Conservation (phyloP, 1,284 basidiomycete genomes). For the Trichosporon coremiiforme region DNA sequence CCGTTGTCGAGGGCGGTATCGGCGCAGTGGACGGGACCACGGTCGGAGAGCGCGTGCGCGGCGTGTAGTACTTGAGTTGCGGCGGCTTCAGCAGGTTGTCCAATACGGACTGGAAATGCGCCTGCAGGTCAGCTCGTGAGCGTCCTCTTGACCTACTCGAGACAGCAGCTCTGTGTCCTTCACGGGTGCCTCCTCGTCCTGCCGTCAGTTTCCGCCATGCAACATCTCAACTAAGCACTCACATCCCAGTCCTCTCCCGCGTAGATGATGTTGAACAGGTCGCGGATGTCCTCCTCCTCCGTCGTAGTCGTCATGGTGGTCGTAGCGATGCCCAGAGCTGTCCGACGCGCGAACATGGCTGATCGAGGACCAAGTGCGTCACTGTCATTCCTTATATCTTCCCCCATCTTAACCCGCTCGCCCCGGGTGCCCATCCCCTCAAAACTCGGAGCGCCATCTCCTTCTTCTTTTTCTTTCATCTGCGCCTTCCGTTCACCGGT, state of each 20-base stretch:
- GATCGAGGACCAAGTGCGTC: constrained; percentile 15
- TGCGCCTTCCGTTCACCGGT: constrained; percentile 2
- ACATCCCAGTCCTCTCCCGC: constrained; percentile 15
- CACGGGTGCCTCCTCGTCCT: not conserved
- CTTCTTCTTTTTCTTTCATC: not conserved
- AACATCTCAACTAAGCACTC: not conserved
- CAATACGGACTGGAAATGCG: constrained; percentile 15
- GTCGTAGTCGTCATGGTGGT: constrained; percentile 1
- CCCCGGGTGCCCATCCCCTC: not conserved
- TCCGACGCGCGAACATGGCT: constrained; percentile 4
- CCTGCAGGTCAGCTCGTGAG: not conserved
- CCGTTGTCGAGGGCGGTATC: constrained; percentile 30
- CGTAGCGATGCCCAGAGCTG: not conserved
- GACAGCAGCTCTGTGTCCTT: constrained; percentile 11
- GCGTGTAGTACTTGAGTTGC: constrained; percentile 20
- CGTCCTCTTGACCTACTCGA: not conserved
- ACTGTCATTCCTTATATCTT: not conserved
- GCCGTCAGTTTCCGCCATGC: not conserved
- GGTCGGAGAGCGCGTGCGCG: not conserved
- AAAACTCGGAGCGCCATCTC: not conserved
- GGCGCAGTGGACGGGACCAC: constrained; percentile 37
- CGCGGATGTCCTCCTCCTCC: constrained; percentile 11
- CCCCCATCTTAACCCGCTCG: not conserved
- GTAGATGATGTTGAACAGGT: constrained; percentile 14
- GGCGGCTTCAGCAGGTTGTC: constrained; percentile 20